Evolutionary conservation across 805 yeast genomes (phyloP), one percentile per base, ranked within the genome.

Genomic region (Candida broadrunensis): DNA sequence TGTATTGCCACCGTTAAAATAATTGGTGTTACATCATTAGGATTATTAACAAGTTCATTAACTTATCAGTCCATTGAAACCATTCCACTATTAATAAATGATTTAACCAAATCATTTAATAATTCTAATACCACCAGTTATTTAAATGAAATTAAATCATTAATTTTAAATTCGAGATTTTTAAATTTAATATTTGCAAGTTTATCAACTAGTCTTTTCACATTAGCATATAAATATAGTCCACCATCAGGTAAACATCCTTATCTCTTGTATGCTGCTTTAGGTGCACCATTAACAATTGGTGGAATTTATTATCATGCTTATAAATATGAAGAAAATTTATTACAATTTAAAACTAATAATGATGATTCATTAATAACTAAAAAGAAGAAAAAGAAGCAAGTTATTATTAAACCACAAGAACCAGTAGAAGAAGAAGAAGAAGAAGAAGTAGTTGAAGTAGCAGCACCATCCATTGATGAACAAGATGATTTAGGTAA

Each of bases 1-100:
- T 70, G 74, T 52, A 52, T 68, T 49, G 60, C 67, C 32, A 51
- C 63, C 35, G 77, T 81, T 43, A 85, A 85, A 56, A 58, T 81
- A 36, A 61, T 81, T 31, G 90, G 89, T 26, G 77, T 78, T 27
- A 71, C 84, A 3, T 77, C 89, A 9, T 60, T 85, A 36, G 93
- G 91, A n/a, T 55, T 84, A 44, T 70, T 80, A 50, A 67, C 85
- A 4, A 76, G 81, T 14, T 60, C 76, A 2, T 70, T 77, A 42
- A 49, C 71, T n/a, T 63, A 67, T 51, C 67, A 73, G 35, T 56
- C 75, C 1, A 43, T 56, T n/a, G 47, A 47, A 9, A 31, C 41
- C 12, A 38, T 40, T 14, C 46, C 45, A 33, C 31, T 21, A 29
- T 36, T 20, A 31, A 29, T 50, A 13, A 41, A 47, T 26, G 29